Percentiles rank a stretch among this genome's conserved stretches.
Conservation (phyloP, 768 basidiomycete genomes). For the Pisolithus albus region DNA sequence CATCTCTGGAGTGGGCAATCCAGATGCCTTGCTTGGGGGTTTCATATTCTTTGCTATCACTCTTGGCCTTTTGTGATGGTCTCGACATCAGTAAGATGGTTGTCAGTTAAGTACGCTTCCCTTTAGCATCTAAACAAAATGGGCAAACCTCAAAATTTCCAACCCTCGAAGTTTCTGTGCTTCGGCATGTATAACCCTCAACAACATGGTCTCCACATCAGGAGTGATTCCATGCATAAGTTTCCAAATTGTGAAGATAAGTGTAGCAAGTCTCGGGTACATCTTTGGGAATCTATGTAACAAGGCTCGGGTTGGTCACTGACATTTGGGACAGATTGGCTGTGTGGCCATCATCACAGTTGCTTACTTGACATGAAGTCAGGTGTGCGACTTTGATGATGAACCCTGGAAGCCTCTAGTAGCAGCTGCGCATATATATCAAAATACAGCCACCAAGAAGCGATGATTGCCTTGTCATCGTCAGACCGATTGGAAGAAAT, state of each 20-base stretch:
- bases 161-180: constrained; percentile 58
- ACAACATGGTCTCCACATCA: constrained; percentile 50
- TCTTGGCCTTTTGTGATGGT: constrained; percentile 64
- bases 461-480: no score
- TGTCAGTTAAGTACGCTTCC: not conserved
- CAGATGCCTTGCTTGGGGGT: constrained; percentile 51
- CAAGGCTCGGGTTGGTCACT: not conserved
- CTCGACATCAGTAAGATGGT: constrained; percentile 25
- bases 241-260: constrained; percentile 61
- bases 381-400: constrained; percentile 66
- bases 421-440: constrained; percentile 47
- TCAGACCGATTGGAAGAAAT: not conserved
- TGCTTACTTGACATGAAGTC: constrained; percentile 63
- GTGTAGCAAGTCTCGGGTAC: constrained; percentile 64
- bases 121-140: not conserved
- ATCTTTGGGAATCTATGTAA: constrained; percentile 76
- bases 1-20: constrained; percentile 77
- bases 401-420: constrained; percentile 72
- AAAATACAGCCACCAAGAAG: no score
- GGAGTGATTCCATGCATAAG: constrained; percentile 52
- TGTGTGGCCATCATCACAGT: no score
- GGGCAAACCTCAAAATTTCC: constrained; percentile 66
- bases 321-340: not conserved
- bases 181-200: constrained; percentile 56
- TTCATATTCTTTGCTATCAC: constrained; percentile 53